phyloP scores from a whole-genome alignment of 257 asterid genomes.

The Solanum etuberosum region DNA sequence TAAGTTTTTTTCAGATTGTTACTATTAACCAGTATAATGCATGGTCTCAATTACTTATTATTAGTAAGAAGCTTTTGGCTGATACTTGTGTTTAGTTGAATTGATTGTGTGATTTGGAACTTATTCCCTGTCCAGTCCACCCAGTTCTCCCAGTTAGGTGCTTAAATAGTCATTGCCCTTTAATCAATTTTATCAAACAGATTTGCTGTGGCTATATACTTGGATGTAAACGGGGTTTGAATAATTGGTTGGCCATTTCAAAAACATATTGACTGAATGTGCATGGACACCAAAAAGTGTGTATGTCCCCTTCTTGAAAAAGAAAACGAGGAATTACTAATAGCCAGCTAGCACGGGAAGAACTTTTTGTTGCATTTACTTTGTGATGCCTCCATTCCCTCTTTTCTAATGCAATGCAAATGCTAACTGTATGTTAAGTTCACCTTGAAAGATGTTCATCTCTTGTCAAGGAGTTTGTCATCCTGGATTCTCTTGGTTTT shows the following conservation, averaged over 20 bases:
- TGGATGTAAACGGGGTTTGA: not conserved
- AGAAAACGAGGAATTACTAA: not conserved
- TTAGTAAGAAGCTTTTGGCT: not conserved
- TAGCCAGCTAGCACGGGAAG: not conserved
- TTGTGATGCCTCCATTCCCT: not conserved
- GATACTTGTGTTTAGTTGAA: not conserved
- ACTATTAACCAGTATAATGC: not conserved
- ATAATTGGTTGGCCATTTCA: not conserved
- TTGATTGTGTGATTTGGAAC: not conserved
- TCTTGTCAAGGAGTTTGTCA: not conserved
- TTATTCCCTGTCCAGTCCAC: not conserved
- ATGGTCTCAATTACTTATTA: not conserved
- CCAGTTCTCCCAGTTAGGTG: not conserved
- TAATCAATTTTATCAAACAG: not conserved
- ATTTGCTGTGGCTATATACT: not conserved
- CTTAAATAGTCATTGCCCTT: not conserved
- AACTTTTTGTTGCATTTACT: not conserved
- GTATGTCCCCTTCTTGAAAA: not conserved
- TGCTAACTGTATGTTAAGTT: not conserved
- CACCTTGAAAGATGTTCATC: not conserved
- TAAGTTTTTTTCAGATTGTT: not conserved
- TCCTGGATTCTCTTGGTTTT: not conserved
- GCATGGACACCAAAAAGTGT: not conserved
- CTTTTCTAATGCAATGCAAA: not conserved
- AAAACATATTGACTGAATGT: not conserved